phyloP scores from a whole-genome alignment of 345 rosid species.

The Hibiscus syriacus region DNA sequence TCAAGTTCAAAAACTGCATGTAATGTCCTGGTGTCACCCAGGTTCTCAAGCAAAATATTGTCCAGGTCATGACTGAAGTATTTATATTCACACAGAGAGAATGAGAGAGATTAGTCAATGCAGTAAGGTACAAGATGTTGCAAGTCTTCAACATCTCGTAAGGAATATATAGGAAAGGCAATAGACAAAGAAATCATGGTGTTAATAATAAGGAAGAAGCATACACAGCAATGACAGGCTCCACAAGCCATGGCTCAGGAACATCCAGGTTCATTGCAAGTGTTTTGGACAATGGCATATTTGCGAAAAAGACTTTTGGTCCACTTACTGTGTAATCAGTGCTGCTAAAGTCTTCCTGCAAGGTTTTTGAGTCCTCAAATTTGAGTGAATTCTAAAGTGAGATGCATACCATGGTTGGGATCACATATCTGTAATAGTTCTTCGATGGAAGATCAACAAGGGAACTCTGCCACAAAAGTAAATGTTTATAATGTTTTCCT shows the following conservation, averaged over 20 bases:
- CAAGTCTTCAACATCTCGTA: background rate
- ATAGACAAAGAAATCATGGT: background rate
- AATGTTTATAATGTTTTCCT: conserved; percentile 12
- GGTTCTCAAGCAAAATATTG: conserved; percentile 95
- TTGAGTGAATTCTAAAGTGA: conserved; percentile 9
- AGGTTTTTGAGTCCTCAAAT: conserved; percentile 21
- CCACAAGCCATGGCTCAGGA: conserved; percentile 99
- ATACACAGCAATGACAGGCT: conserved; percentile 96
- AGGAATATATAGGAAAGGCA: background rate
- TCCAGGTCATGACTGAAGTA: conserved; percentile 85
- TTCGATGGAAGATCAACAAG: conserved; percentile 95
- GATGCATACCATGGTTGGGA: conserved; percentile 67
- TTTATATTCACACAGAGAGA: conserved; percentile 11
- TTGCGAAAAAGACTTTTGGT: conserved; percentile 90
- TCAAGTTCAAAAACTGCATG: conserved; percentile 98
- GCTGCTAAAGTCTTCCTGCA: conserved; percentile 91
- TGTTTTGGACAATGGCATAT: conserved; percentile 96
- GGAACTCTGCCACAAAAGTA: conserved; percentile 67
- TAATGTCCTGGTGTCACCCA: conserved; percentile 92
- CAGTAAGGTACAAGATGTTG: background rate
- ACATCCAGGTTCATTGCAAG: conserved; percentile 99
- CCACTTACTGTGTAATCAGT: conserved; percentile 63
- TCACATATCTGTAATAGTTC: conserved; percentile 95
- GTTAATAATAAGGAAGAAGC: conserved; percentile 21
- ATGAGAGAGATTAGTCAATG: conserved; percentile 21